Conservation (phyloP, 495 filamentous ascomycete genomes). For the Podospora pseudoanserina region DNA sequence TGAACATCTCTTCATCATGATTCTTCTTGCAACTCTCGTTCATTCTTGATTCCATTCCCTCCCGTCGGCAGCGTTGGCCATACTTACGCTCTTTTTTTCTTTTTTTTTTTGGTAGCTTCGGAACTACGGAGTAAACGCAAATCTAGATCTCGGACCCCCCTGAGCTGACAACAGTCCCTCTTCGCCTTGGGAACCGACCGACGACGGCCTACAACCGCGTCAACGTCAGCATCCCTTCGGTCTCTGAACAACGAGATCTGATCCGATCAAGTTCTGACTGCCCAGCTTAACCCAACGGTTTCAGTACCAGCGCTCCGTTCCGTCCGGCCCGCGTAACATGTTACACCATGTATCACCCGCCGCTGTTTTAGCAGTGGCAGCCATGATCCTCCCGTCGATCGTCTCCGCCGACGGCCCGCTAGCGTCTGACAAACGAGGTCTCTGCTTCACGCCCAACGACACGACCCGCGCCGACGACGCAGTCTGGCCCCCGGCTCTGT, state of each 20-base stretch:
- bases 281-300: no score
- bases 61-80: background rate
- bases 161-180: background rate
- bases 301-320: no score
- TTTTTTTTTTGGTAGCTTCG: background rate
- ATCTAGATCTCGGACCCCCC: background rate
- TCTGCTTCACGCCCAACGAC: slow-evolving; percentile 57
- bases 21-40: background rate
- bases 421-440: slow-evolving; percentile 63
- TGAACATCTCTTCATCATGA: background rate
- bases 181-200: no score
- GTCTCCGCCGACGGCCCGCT: slow-evolving; percentile 23
- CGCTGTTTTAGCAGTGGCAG: slow-evolving; percentile 8
- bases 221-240: no score
- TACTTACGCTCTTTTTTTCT: background rate
- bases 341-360: slow-evolving; percentile 5
- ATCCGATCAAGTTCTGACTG: no score
- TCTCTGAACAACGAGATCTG: no score
- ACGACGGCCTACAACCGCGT: no score
- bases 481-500: slow-evolving; percentile 60
- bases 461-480: slow-evolving; percentile 53
- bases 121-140: background rate
- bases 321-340: slow-evolving; percentile 2
- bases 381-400: slow-evolving; percentile 8
- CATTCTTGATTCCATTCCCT: background rate